Conservation (phyloP, 176 grass and related monocot species). For the Bolboschoenus planiculmis region DNA sequence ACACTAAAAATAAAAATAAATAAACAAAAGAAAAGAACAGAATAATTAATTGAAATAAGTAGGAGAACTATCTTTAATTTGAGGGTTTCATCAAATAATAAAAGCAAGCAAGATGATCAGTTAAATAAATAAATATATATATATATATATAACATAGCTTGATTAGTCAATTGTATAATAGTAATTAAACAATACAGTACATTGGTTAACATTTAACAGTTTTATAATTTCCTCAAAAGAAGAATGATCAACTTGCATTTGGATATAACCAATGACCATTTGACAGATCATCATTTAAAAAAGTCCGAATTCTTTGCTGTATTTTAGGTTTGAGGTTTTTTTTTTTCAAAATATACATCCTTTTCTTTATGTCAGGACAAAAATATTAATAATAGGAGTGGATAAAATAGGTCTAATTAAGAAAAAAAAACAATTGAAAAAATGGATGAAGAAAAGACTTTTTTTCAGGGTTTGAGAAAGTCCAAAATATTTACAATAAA, state of each 20-base stretch:
- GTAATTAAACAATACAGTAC: neutral
- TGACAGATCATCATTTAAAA: neutral
- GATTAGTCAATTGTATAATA: neutral
- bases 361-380: neutral
- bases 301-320: neutral
- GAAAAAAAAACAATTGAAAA: neutral
- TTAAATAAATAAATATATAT: neutral
- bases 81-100: neutral
- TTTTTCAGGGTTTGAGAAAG: slow-evolving; percentile 5
- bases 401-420: slow-evolving; percentile 15
- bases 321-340: neutral
- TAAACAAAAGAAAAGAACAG: neutral
- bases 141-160: neutral
- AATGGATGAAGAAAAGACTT: slow-evolving; percentile 6
- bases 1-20: no score
- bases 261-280: neutral
- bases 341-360: neutral
- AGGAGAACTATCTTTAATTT: neutral
- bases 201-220: neutral
- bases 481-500: slow-evolving; percentile 4
- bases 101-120: neutral
- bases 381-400: slow-evolving; percentile 15
- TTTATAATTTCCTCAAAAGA: neutral
- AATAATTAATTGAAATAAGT: no score
- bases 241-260: neutral